Conservation (phyloP, 2,329 filamentous ascomycete species). For the Colletotrichum sojae region DNA sequence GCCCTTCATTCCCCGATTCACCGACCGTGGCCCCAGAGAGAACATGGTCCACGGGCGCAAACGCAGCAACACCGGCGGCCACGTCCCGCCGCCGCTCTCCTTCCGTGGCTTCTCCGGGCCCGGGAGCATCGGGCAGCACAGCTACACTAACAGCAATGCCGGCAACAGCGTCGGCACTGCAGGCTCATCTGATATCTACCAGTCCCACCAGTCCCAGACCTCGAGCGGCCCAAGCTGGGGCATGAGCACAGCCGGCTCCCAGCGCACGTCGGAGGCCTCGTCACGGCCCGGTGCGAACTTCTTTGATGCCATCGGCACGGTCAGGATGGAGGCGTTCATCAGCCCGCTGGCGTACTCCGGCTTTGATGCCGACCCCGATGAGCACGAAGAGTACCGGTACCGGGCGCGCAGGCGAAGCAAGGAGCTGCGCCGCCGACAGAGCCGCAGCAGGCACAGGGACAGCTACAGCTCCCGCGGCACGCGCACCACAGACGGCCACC, state of each 20-base stretch:
- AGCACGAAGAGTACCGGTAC: constrained; percentile 65
- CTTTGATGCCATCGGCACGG: constrained; percentile 90
- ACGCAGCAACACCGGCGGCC: constrained; percentile 89
- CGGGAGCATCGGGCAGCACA: constrained; percentile 57
- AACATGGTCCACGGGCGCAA: constrained; percentile 79
- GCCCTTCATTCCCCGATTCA: constrained; percentile 79
- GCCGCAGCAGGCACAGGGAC: constrained; percentile 68
- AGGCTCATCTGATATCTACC: constrained; percentile 73
- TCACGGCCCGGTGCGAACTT: constrained; percentile 70
- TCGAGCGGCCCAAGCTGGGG: constrained; percentile 57
- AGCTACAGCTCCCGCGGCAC: constrained; percentile 63
- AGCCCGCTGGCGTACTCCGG: constrained; percentile 68
- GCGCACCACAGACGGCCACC: constrained; percentile 63
- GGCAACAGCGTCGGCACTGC: constrained; percentile 71
- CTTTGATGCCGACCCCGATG: constrained; percentile 62
- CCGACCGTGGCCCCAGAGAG: constrained; percentile 65
- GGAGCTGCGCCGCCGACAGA: constrained; percentile 66
- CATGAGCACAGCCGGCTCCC: constrained; percentile 61
- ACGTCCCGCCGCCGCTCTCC: constrained; percentile 76
- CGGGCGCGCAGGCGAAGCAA: constrained; percentile 68
- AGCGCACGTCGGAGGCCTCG: constrained; percentile 70
- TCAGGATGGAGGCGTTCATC: constrained; percentile 98
- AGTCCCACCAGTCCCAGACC: constrained; percentile 66
- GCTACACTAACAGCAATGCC: constrained; percentile 69
- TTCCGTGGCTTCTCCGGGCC: constrained; percentile 84